Conservation (phyloP, 1,139 yeast genomes). For the Yamadazyma diospyri region DNA sequence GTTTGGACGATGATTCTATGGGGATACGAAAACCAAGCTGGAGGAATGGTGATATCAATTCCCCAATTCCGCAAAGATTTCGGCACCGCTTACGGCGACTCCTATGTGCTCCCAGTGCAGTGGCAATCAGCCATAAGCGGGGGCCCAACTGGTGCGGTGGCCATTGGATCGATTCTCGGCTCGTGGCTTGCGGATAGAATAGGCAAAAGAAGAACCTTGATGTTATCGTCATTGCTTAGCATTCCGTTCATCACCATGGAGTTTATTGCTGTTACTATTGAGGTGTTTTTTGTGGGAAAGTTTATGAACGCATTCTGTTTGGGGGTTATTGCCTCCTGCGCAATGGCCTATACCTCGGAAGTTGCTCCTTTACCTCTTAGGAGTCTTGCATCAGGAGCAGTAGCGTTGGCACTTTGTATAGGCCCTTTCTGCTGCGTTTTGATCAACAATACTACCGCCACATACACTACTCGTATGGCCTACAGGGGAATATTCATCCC, state of each 20-base stretch:
- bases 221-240: neutral
- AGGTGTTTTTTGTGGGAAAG: slow-evolving; percentile 17
- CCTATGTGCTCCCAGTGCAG: slow-evolving; percentile 10
- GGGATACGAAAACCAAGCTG: slow-evolving; percentile 20
- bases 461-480: slow-evolving; percentile 13
- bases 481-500: slow-evolving; percentile 19
- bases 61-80: slow-evolving; percentile 25
- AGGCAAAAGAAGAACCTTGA: slow-evolving; percentile 1
- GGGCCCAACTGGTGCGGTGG: slow-evolving; percentile 22
- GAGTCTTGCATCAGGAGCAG: slow-evolving; percentile 19
- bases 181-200: neutral
- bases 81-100: slow-evolving; percentile 14
- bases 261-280: slow-evolving; percentile 16
- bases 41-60: slow-evolving; percentile 20
- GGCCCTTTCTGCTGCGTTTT: slow-evolving; percentile 23
- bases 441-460: slow-evolving; percentile 13
- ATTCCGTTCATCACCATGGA: slow-evolving; percentile 15
- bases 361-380: slow-evolving; percentile 17
- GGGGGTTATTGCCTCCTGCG: slow-evolving; percentile 14
- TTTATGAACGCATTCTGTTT: slow-evolving; percentile 14
- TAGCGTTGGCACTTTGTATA: slow-evolving; percentile 21
- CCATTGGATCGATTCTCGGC: slow-evolving; percentile 11
- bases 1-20: slow-evolving; percentile 6
- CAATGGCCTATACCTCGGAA: slow-evolving; percentile 18
- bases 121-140: slow-evolving; percentile 33